Evolutionary conservation across 176 grass and related monocot species (phyloP).

Genomic region (Carex scoparia): DNA sequence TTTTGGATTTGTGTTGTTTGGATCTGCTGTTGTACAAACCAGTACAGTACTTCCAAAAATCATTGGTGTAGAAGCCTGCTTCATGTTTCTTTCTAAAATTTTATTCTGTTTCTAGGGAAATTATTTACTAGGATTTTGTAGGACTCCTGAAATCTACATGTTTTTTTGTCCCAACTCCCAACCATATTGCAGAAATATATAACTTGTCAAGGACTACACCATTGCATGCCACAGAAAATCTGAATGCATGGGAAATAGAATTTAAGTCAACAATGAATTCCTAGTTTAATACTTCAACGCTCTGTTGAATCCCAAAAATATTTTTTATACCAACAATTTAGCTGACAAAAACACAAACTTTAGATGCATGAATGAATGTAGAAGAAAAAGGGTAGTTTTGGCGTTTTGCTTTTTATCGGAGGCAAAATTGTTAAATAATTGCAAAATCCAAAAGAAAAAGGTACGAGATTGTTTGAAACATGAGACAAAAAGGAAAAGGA

Average conservation of each 20-base stretch:
- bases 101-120: background rate
- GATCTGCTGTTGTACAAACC: background rate
- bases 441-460: slow-evolving; percentile 6
- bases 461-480: background rate
- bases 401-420: background rate
- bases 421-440: background rate
- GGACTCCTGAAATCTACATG: background rate
- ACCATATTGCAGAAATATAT: background rate
- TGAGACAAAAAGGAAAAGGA: background rate
- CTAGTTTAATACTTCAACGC: background rate
- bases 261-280: background rate
- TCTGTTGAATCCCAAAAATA: background rate
- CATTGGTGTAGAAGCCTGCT: background rate
- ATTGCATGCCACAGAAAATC: slow-evolving; percentile 6
- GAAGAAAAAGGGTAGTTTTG: background rate
- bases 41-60: background rate
- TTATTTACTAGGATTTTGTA: background rate
- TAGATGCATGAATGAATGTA: background rate
- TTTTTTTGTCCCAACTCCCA: background rate
- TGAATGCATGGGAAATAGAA: background rate
- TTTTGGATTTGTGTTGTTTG: slow-evolving; percentile 10
- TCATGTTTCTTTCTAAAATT: background rate
- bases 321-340: background rate
- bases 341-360: background rate
- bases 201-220: background rate